These are phyloP conservation scores for Populus trichocarpa DNA, from an alignment of 441 rosid species.

Conservation along the genomic window DNA sequence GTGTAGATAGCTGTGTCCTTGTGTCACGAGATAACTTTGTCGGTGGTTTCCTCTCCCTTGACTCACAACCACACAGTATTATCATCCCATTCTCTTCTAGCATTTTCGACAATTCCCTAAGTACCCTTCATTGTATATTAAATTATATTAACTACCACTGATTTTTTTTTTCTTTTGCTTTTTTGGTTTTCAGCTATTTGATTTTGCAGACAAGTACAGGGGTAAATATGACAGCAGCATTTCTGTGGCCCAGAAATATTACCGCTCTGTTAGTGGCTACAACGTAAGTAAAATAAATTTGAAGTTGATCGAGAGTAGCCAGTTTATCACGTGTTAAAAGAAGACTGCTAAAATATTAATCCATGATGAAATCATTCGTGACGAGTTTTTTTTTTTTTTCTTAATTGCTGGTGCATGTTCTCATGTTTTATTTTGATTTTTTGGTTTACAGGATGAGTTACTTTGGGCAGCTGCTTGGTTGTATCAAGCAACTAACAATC, in stretches of 20 bases:
- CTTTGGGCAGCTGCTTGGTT: conserved; percentile 93
- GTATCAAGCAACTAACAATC: conserved; percentile 67
- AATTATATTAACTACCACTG: conserved; percentile 5
- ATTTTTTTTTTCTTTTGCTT: not conserved
- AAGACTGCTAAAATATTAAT: not conserved
- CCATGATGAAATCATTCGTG: too few species aligned
- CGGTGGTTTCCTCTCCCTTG: conserved; percentile 24
- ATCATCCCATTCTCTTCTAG: too few species aligned
- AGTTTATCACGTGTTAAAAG: not conserved
- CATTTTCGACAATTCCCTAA: not conserved
- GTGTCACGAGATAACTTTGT: conserved; percentile 30
- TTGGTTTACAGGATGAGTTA: conserved; percentile 59
- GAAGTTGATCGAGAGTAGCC: conserved; percentile 27
- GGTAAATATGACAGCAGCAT: conserved; percentile 92
- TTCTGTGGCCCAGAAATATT: conserved; percentile 48
- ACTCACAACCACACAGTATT: not conserved
- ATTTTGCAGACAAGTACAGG: conserved; percentile 84
- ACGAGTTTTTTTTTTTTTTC: fast-evolving
- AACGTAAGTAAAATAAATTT: too few species aligned
- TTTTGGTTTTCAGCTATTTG: conserved; percentile 53
- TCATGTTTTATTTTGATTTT: not conserved
- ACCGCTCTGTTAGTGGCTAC: too few species aligned
- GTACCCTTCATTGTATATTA: conserved; percentile 2
- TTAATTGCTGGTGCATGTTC: too few species aligned
- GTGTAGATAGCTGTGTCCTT: not conserved